Percentiles rank a stretch among this genome's conserved stretches.
Conservation (phyloP, 2,329 filamentous ascomycete genomes). For the Eurotiales sp. region DNA sequence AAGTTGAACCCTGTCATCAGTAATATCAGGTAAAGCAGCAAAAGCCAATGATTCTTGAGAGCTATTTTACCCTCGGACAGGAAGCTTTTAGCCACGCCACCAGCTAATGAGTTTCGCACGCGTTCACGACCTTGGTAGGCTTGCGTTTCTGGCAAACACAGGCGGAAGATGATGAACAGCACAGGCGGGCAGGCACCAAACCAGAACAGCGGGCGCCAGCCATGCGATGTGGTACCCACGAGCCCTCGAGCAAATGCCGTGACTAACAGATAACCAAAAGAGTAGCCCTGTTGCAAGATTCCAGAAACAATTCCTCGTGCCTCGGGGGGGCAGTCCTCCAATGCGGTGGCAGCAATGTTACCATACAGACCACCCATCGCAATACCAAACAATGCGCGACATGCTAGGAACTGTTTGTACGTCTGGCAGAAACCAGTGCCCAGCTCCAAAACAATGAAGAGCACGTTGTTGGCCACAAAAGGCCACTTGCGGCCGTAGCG, state of each 20-base stretch:
- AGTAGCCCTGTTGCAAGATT: slow-evolving; percentile 62
- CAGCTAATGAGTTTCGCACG: slow-evolving; percentile 54
- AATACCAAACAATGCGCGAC: slow-evolving; percentile 59
- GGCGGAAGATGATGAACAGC: slow-evolving; percentile 73
- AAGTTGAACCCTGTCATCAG: slow-evolving; percentile 92
- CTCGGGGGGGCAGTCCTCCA: slow-evolving; percentile 58
- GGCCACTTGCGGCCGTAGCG: slow-evolving; percentile 57
- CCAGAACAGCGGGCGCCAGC: slow-evolving; percentile 85
- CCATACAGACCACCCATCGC: slow-evolving; percentile 63
- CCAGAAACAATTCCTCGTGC: slow-evolving; percentile 60
- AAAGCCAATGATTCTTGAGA: slow-evolving; percentile 72
- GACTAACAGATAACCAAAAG: slow-evolving; percentile 61
- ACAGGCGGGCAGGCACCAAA: slow-evolving; percentile 79
- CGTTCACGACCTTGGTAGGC: slow-evolving; percentile 64
- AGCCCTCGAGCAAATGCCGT: slow-evolving; percentile 50
- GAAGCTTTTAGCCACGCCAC: slow-evolving; percentile 64
- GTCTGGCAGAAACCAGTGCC: slow-evolving; percentile 58
- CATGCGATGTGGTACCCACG: slow-evolving; percentile 68
- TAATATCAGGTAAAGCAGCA: slow-evolving; percentile 76
- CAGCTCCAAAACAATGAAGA: slow-evolving; percentile 60
- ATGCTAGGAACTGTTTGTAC: slow-evolving; percentile 56
- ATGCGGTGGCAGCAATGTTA: slow-evolving; percentile 58
- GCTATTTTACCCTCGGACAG: slow-evolving; percentile 74
- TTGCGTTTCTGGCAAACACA: slow-evolving; percentile 74
- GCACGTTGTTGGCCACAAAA: slow-evolving; percentile 57